Percentiles rank a stretch among this genome's conserved stretches.
phyloP scores from a whole-genome alignment of 2,329 filamentous ascomycete species.

The Neospermospora avenae region DNA sequence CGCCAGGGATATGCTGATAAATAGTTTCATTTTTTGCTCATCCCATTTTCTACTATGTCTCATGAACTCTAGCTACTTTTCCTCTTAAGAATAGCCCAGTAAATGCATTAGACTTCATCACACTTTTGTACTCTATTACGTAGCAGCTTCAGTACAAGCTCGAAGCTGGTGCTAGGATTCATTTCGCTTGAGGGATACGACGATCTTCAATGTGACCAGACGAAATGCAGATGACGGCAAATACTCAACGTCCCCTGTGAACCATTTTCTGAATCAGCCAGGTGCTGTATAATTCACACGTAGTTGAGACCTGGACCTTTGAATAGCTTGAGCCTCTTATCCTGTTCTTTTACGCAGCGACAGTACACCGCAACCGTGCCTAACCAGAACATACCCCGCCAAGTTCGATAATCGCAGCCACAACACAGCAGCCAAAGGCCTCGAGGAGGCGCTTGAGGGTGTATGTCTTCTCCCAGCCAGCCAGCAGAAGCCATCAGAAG shows the following conservation, averaged over 20 bases:
- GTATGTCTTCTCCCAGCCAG: constrained; percentile 35
- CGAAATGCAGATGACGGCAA: background rate
- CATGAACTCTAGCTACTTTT: no score
- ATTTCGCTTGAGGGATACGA: background rate
- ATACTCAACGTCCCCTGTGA: background rate
- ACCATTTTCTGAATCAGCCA: constrained; percentile 5
- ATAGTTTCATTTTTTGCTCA: no score
- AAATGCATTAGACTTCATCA: no score
- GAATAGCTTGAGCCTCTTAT: background rate
- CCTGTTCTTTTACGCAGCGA: background rate
- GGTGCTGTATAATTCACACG: background rate
- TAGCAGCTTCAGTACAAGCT: background rate
- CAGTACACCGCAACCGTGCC: background rate
- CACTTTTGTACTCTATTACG: no score
- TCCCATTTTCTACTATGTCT: no score
- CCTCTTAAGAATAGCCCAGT: no score
- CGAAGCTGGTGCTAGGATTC: background rate
- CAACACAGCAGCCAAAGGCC: constrained; percentile 20
- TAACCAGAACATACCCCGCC: constrained; percentile 29
- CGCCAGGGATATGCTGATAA: no score
- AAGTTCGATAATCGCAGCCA: constrained; percentile 19
- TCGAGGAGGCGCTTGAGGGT: constrained; percentile 30
- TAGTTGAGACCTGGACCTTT: background rate
- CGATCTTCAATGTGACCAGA: background rate
- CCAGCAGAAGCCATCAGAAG: constrained; percentile 25